phyloP scores from a whole-genome alignment of 1,284 basidiomycete species.

The Cerrena zonata region DNA sequence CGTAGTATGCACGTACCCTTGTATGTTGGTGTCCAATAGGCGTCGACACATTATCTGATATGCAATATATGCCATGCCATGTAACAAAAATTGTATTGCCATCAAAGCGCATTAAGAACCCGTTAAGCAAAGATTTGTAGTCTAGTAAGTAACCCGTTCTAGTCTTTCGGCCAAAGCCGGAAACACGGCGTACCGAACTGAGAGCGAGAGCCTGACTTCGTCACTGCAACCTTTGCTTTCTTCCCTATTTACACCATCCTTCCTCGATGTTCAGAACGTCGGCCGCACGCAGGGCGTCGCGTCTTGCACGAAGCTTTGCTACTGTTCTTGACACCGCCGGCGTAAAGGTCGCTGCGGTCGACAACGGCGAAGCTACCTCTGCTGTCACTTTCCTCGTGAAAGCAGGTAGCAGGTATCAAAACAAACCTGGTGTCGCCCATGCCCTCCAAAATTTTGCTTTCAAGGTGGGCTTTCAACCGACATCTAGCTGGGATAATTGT shows the following conservation, averaged over 20 bases:
- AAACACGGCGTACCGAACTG: background rate
- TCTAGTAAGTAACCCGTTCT: background rate
- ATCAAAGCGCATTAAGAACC: background rate
- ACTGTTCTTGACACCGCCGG: slow-evolving; percentile 75
- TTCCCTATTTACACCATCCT: slow-evolving; percentile 7
- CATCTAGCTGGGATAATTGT: background rate
- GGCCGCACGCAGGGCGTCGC: slow-evolving; percentile 47
- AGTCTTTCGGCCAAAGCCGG: slow-evolving; percentile 10
- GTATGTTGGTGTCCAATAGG: background rate
- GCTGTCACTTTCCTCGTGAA: slow-evolving; percentile 86
- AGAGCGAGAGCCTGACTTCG: background rate
- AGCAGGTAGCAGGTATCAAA: slow-evolving; percentile 83
- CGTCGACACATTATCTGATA: background rate
- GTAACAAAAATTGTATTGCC: background rate
- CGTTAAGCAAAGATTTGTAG: background rate
- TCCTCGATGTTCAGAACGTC: slow-evolving; percentile 55
- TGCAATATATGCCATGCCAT: background rate
- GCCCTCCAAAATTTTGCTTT: slow-evolving; percentile 94
- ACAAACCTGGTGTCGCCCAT: slow-evolving; percentile 82
- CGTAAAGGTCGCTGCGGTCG: slow-evolving; percentile 79
- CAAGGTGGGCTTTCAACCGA: no score
- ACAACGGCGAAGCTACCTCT: slow-evolving; percentile 76
- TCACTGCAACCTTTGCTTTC: slow-evolving; percentile 11
- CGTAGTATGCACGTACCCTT: background rate
- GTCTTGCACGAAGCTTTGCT: slow-evolving; percentile 66